A percentile compares a stretch with the other conserved stretches of the same genome.
Evolutionary conservation across 371 early-diverging fungal genomes (phyloP).

Genomic region (Lichtheimia corymbifera): DNA sequence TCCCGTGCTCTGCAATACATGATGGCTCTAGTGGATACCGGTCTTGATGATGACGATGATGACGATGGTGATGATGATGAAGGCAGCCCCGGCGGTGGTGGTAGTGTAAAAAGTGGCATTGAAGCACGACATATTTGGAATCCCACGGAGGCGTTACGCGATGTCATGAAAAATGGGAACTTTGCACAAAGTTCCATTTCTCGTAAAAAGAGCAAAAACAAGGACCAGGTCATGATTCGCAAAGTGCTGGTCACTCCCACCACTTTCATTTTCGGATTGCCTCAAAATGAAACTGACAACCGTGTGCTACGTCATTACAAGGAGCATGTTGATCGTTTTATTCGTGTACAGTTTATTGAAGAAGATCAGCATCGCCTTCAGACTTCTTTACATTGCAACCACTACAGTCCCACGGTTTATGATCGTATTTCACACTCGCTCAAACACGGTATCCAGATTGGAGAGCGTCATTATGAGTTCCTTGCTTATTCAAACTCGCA

Average conservation of each 20-base stretch:
- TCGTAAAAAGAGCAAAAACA: conserved; percentile 2
- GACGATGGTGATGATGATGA: too few species aligned
- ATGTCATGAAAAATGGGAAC: background rate
- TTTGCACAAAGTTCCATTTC: background rate
- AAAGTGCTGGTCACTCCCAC: conserved; percentile 62
- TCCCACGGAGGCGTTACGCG: conserved; percentile 17
- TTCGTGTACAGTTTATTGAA: conserved; percentile 71
- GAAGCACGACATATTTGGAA: conserved; percentile 30
- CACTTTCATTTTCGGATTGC: conserved; percentile 51
- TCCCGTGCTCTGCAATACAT: background rate
- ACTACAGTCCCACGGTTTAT: conserved; percentile 31
- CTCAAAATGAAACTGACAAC: conserved; percentile 58
- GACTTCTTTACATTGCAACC: conserved; percentile 9
- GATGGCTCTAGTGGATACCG: background rate
- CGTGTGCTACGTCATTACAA: conserved; percentile 57
- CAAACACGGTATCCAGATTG: conserved; percentile 55
- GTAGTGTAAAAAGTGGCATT: conserved; percentile 21
- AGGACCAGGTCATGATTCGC: conserved; percentile 2
- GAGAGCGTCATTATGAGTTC: conserved; percentile 63
- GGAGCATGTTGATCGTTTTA: conserved; percentile 55
- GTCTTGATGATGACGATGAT: too few species aligned
- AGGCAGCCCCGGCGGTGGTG: conserved; percentile 20
- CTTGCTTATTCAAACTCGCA: conserved; percentile 68
- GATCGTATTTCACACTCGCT: conserved; percentile 48
- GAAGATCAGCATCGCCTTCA: conserved; percentile 49